These are phyloP conservation scores for Inonotus hispidus DNA, from an alignment of 1,284 basidiomycete species.

Conservation along the genomic window DNA sequence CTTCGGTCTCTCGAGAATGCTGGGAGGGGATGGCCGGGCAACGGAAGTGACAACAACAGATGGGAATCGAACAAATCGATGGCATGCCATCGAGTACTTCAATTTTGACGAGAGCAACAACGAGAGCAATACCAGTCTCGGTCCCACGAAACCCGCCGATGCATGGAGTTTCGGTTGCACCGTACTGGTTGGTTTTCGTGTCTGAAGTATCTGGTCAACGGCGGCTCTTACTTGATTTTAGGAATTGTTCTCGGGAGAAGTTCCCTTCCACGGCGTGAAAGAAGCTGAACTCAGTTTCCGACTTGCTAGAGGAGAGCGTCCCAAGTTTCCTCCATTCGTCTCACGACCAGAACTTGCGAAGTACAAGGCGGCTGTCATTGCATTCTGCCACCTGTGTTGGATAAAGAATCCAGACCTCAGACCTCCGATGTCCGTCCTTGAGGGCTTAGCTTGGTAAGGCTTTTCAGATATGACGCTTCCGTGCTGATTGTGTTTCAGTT, in stretches of 20 bases:
- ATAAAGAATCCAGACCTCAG: not conserved
- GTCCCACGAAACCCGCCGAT: slow-evolving; percentile 8
- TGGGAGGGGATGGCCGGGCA: not conserved
- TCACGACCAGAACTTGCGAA: not conserved
- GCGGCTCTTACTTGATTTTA: slow-evolving; percentile 1
- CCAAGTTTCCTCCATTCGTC: not conserved
- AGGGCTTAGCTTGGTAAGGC: not conserved
- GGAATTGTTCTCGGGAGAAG: slow-evolving; percentile 3
- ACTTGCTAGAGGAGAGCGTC: not conserved
- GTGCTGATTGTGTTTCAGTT: not conserved
- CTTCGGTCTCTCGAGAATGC: slow-evolving; percentile 14
- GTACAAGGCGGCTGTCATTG: not conserved
- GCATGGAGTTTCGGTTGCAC: slow-evolving; percentile 11
- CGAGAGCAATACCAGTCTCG: not conserved
- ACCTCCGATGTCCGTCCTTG: not conserved
- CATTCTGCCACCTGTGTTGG: slow-evolving; percentile 7
- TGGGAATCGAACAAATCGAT: not conserved
- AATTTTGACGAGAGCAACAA: too few species aligned
- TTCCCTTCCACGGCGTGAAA: not conserved
- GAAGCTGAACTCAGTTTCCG: not conserved
- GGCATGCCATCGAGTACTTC: slow-evolving; percentile 2
- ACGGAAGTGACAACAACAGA: not conserved
- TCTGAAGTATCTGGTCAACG: not conserved
- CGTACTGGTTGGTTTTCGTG: not conserved
- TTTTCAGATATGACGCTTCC: not conserved